phyloP scores from a whole-genome alignment of 192 early-diverging fungal species.

The Spizellomyces sp. region DNA sequence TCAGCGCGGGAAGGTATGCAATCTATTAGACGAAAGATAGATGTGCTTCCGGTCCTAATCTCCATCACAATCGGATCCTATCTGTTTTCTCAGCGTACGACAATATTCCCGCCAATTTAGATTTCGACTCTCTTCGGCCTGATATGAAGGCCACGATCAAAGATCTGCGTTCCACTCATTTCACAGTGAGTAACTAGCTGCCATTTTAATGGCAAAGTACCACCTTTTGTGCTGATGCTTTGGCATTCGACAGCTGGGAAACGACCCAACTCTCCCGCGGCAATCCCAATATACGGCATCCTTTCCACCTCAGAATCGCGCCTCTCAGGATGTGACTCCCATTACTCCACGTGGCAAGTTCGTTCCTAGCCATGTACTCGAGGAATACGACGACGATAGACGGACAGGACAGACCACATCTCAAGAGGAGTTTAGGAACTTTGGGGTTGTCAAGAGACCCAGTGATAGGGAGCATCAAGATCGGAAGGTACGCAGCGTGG shows the following conservation, averaged over 20 bases:
- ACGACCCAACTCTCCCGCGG: neutral
- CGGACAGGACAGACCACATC: neutral
- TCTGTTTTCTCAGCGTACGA: neutral
- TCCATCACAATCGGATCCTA: no score
- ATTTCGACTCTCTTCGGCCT: neutral
- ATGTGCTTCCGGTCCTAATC: no score
- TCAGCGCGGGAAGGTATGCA: neutral
- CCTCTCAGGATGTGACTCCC: neutral
- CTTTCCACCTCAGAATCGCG: neutral
- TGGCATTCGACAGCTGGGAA: slow-evolving; percentile 1
- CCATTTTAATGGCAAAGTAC: neutral
- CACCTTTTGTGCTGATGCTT: neutral
- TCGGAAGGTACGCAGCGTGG: neutral
- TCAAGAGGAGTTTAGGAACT: neutral
- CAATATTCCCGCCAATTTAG: neutral
- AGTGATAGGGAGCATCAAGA: neutral
- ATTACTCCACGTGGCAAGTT: neutral
- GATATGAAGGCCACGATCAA: neutral
- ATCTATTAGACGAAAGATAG: no score
- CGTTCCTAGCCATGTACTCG: neutral
- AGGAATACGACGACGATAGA: slow-evolving; percentile 5
- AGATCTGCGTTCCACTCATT: slow-evolving; percentile 6
- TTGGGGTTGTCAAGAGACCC: neutral
- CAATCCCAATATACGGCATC: neutral
- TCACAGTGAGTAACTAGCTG: neutral